A percentile compares a stretch with the other conserved stretches of the same genome.
phyloP scores from a whole-genome alignment of 1,284 basidiomycete genomes.

The Mixia osmundae region DNA sequence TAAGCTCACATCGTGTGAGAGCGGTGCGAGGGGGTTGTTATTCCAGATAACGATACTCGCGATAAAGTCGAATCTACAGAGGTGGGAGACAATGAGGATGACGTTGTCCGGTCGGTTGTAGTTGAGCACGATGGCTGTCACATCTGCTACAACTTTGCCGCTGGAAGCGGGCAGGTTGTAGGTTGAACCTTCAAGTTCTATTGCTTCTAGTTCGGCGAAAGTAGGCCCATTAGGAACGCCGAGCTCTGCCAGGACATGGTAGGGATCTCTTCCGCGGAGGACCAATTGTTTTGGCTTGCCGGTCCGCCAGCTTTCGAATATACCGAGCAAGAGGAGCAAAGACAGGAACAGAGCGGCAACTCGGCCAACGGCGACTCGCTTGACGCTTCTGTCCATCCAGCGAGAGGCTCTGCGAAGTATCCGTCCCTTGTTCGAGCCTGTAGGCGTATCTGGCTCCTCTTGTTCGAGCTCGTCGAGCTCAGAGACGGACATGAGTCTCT shows the following conservation, averaged over 20 bases:
- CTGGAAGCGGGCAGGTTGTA: neutral
- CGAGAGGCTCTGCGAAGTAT: too few relatives aligned
- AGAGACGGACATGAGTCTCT: too few relatives aligned
- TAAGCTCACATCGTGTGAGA: slow-evolving; percentile 7
- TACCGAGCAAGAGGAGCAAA: neutral
- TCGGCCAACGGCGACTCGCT: too few relatives aligned
- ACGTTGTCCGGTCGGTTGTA: slow-evolving; percentile 17
- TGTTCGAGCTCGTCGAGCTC: too few relatives aligned
- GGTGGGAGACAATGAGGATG: slow-evolving; percentile 11
- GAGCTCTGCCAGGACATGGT: neutral
- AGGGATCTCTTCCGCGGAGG: neutral
- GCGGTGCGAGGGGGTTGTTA: slow-evolving; percentile 14
- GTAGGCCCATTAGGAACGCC: neutral
- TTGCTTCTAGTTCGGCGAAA: too few relatives aligned
- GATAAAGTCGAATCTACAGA: slow-evolving; percentile 14
- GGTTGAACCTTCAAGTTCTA: neutral
- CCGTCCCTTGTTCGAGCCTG: too few relatives aligned
- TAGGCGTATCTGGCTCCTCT: too few relatives aligned
- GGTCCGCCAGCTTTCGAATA: neutral
- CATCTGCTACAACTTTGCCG: slow-evolving; percentile 1
- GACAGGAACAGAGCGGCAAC: neutral
- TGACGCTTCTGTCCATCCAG: too few relatives aligned
- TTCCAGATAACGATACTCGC: slow-evolving; percentile 13
- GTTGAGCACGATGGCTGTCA: slow-evolving; percentile 15
- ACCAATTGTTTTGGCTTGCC: neutral